Conservation (phyloP, 2,329 filamentous ascomycete species). For the Fusarium camptoceras region DNA sequence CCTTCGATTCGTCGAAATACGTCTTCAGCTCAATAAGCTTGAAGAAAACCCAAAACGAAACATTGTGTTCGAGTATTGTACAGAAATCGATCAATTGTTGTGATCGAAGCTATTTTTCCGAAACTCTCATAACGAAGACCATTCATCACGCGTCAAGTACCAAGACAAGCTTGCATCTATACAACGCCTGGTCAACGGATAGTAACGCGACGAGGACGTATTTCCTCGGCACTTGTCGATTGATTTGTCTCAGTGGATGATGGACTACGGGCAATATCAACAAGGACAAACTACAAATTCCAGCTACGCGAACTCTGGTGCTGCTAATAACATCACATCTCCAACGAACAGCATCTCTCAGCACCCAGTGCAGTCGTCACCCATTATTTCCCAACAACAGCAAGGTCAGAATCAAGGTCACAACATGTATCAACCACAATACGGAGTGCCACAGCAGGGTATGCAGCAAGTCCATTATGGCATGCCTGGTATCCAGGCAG, state of each 20-base stretch:
- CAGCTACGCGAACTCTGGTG: slow-evolving; percentile 70
- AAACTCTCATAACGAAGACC: slow-evolving; percentile 19
- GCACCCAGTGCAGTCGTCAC: slow-evolving; percentile 78
- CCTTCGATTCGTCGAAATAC: slow-evolving; percentile 47
- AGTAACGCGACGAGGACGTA: slow-evolving; percentile 45
- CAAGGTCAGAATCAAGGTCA: slow-evolving; percentile 70
- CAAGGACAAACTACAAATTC: slow-evolving; percentile 73
- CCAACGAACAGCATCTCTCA: slow-evolving; percentile 77
- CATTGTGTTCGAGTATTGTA: slow-evolving; percentile 50
- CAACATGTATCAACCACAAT: slow-evolving; percentile 84
- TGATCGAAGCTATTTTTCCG: slow-evolving; percentile 41
- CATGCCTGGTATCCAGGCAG: slow-evolving; percentile 86
- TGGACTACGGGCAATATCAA: slow-evolving; percentile 80
- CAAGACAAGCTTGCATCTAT: slow-evolving; percentile 15
- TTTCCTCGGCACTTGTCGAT: slow-evolving; percentile 43
- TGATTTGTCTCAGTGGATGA: slow-evolving; percentile 60
- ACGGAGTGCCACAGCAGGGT: slow-evolving; percentile 76
- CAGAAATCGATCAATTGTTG: slow-evolving; percentile 43
- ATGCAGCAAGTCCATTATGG: slow-evolving; percentile 78
- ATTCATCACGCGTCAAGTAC: slow-evolving; percentile 24
- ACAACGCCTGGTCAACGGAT: slow-evolving; percentile 37
- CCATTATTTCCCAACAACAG: slow-evolving; percentile 83
- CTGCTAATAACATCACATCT: slow-evolving; percentile 74
- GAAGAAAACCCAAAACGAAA: slow-evolving; percentile 55
- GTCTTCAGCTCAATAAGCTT: slow-evolving; percentile 57